A percentile compares a stretch with the other conserved stretches of the same genome.
Conservation (phyloP, 768 basidiomycete genomes). For the Leccinum variicolor region DNA sequence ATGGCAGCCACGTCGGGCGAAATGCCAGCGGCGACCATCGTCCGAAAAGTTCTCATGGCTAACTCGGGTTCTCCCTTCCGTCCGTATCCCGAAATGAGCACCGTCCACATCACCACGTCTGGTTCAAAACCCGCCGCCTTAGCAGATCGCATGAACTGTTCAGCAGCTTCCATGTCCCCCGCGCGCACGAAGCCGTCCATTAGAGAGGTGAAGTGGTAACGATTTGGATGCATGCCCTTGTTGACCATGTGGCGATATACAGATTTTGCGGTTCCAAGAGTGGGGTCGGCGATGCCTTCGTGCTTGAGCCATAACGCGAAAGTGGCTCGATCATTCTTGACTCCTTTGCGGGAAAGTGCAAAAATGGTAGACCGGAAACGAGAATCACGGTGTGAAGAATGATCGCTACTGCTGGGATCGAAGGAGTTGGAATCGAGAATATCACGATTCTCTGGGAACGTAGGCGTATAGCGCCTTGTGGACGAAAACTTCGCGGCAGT, state of each 20-base stretch:
- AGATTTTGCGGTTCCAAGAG: conserved; percentile 49
- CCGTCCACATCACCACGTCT: conserved; percentile 71
- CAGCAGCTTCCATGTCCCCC: conserved; percentile 60
- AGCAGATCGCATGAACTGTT: conserved; percentile 52
- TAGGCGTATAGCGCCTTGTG: conserved; percentile 19
- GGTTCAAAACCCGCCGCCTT: conserved; percentile 48
- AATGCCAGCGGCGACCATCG: conserved; percentile 61
- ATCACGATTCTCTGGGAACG: conserved; percentile 4
- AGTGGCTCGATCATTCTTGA: conserved; percentile 55
- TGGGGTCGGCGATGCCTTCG: conserved; percentile 51
- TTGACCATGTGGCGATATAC: conserved; percentile 58
- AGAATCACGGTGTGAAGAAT: conserved; percentile 27
- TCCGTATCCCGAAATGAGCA: conserved; percentile 69
- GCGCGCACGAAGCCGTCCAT: conserved; percentile 67
- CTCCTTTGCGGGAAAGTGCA: conserved; percentile 43
- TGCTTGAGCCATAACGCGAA: conserved; percentile 61
- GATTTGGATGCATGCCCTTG: conserved; percentile 68
- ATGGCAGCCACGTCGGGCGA: conserved; percentile 69
- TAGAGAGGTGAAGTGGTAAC: conserved; percentile 69
- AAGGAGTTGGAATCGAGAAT: conserved; percentile 32
- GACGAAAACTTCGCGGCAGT: conserved; percentile 38
- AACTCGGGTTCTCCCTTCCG: conserved; percentile 51
- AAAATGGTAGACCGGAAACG: conserved; percentile 41
- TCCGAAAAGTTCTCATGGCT: conserved; percentile 54
- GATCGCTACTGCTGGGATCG: conserved; percentile 48